Base-by-base conservation (phyloP, 169 alveolate species). In the Cryptosporidium bovis region DNA sequence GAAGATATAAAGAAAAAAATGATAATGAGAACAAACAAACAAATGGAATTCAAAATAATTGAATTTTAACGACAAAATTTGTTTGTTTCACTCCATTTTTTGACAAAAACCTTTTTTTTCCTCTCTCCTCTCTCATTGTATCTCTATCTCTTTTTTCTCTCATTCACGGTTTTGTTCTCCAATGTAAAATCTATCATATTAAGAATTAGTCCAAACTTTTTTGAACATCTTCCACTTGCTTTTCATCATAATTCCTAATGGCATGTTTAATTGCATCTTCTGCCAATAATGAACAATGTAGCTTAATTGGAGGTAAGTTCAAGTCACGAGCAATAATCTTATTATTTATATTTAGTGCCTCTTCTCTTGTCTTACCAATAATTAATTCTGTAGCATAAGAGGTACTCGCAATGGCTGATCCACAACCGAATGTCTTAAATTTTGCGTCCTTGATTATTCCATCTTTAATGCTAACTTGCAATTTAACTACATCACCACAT, bases 391-490 rank as follows among this genome's bases (percentile, higher is more conserved):
- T 97, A 31, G 98, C 99, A 82, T 96, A 97, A 15, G 99, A 97
- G 83, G 98, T 93, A 87, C 99, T 95, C 29, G 99, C 99, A 27
- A 98, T 98, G 10, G 99, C 99, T 20, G 99, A 96, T 13, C 99
- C 99, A 87, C 99, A 98, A 13, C 99, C 99, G 87, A 98, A 98
- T 8, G 99, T 97, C 95, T 96, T 97, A 84, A 97, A 97, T 50
- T 97, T 95, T 7, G 99, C 99, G 82, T 97, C 97, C 82, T 94
- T 92, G 20, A 97, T 96, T 64, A 94, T 94, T 10, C 97, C 96
- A 68, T 97, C 98, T 82, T 96, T 97, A 66, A 96, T 97, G 92
- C 96, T 93, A 56, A 97, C 98, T 91, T 98, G 99, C 64, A 97
- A 91, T 85, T 96, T 97, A 95, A 97, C 97, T 33, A 97, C 99